These are phyloP conservation scores for Nakazawaea molendinolei DNA, from an alignment of 805 yeast species.

Conservation along the genomic window DNA sequence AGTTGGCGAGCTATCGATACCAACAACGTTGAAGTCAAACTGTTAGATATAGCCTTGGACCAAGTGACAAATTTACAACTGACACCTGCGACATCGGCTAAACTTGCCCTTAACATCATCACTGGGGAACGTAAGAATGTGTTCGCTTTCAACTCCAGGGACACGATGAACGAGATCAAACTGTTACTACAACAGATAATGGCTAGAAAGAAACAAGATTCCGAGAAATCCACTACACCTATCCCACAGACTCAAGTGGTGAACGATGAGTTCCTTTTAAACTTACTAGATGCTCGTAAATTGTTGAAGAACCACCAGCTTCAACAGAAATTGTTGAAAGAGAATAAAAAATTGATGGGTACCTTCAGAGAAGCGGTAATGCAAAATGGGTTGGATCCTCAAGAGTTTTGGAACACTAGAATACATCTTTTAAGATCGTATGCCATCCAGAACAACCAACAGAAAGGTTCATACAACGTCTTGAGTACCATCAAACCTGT, in stretches of 20 bases:
- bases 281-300: constrained; percentile 45
- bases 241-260: constrained; percentile 14
- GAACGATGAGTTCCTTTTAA: constrained; percentile 16
- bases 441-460: constrained; percentile 80
- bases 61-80: constrained; percentile 53
- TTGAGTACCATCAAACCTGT: constrained; percentile 90
- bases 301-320: constrained; percentile 65
- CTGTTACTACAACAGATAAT: constrained; percentile 60
- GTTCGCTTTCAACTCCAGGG: constrained; percentile 64
- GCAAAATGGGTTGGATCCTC: constrained; percentile 64
- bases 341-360: constrained; percentile 60
- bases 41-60: constrained; percentile 34
- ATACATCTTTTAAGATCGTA: constrained; percentile 74
- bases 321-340: constrained; percentile 71
- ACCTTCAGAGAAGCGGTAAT: constrained; percentile 88
- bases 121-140: constrained; percentile 33
- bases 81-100: constrained; percentile 58
- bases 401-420: constrained; percentile 83
- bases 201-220: constrained; percentile 46
- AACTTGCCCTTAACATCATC: constrained; percentile 57
- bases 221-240: constrained; percentile 4
- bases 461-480: constrained; percentile 90
- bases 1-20: constrained; percentile 52
- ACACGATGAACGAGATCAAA: constrained; percentile 71
- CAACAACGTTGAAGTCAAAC: constrained; percentile 28